phyloP scores from a whole-genome alignment of 345 rosid species.

The Acer campestre region DNA sequence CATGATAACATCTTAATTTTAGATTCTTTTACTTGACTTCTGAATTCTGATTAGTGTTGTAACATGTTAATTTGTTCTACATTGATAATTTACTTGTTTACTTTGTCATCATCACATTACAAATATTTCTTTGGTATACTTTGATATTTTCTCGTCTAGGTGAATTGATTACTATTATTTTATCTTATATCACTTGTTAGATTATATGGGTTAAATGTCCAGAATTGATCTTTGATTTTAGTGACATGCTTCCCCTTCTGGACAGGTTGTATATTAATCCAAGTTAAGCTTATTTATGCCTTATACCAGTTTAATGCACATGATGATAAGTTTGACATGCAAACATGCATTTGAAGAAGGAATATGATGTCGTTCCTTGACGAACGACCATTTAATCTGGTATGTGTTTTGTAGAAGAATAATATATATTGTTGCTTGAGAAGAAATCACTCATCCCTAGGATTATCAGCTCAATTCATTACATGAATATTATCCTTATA shows the following conservation, averaged over 20 bases:
- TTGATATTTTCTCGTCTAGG: background rate
- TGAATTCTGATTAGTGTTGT: background rate
- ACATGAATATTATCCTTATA: background rate
- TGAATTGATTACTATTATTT: background rate
- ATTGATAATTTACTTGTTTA: too few relatives aligned
- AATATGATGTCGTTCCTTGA: background rate
- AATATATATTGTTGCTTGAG: background rate
- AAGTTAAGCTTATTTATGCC: background rate
- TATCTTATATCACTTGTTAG: background rate
- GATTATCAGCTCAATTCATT: background rate
- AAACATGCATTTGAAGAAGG: background rate
- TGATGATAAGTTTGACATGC: background rate
- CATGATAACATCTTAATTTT: too few relatives aligned
- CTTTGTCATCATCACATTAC: too few relatives aligned
- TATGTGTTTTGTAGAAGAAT: background rate
- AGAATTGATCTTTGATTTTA: background rate
- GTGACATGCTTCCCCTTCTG: background rate
- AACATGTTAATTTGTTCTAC: background rate
- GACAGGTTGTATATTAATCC: background rate
- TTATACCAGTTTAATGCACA: background rate
- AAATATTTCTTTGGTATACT: background rate
- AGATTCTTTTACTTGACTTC: background rate
- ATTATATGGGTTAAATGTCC: background rate
- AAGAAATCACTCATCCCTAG: background rate
- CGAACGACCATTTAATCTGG: background rate